Conservation (phyloP, 352 stramenopile genomes). For the Phytophthora citrophthora region DNA sequence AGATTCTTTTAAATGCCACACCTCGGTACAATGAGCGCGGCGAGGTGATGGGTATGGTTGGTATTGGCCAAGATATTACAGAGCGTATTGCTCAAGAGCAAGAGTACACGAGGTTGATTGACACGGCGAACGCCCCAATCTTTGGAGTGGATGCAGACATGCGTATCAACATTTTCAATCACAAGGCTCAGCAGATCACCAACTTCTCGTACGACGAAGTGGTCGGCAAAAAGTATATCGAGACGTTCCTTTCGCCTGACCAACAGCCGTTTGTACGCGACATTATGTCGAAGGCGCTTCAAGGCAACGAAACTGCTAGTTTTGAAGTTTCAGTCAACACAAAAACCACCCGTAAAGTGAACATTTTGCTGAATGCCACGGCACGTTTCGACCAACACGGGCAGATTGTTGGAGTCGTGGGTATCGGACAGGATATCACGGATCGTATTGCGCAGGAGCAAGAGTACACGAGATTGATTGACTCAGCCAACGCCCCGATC, state of each 20-base stretch:
- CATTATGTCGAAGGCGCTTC: constrained; percentile 33
- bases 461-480: constrained; percentile 67
- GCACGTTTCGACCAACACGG: constrained; percentile 48
- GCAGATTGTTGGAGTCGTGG: constrained; percentile 54
- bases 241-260: constrained; percentile 17
- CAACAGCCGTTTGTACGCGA: not conserved
- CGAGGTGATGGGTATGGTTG: constrained; percentile 69
- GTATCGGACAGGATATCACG: constrained; percentile 68
- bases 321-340: constrained; percentile 65
- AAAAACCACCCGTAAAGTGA: constrained; percentile 37
- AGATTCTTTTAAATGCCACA: constrained; percentile 80
- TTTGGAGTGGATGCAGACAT: constrained; percentile 77
- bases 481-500: constrained; percentile 69
- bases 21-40: constrained; percentile 64
- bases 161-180: constrained; percentile 55
- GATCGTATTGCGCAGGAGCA: constrained; percentile 65
- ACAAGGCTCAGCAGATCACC: constrained; percentile 73
- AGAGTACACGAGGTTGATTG: constrained; percentile 60
- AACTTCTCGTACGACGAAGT: constrained; percentile 83
- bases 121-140: constrained; percentile 85
- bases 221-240: not conserved
- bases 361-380: constrained; percentile 60
- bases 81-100: constrained; percentile 59
- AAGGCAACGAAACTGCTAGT: constrained; percentile 49
- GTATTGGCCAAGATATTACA: constrained; percentile 79